These are phyloP conservation scores for Candida maesae DNA, from an alignment of 805 yeast genomes.

Conservation along the genomic window DNA sequence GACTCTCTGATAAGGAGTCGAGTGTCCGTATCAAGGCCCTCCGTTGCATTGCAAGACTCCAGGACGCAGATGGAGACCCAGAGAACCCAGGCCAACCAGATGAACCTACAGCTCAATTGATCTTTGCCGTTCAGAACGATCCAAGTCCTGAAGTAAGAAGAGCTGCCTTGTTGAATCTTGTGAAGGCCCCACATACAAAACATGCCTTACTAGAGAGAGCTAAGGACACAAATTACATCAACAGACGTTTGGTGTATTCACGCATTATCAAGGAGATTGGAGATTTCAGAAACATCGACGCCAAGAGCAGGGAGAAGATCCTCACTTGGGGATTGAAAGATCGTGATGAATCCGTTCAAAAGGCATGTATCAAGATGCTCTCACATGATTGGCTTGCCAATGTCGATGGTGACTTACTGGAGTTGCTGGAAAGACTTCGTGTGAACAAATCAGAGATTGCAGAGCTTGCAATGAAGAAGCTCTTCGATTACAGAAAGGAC, in stretches of 20 bases:
- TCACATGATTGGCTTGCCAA: constrained; percentile 67
- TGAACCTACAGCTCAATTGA: constrained; percentile 44
- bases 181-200: constrained; percentile 48
- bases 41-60: constrained; percentile 73
- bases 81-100: constrained; percentile 37
- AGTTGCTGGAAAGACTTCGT: constrained; percentile 66
- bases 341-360: constrained; percentile 69
- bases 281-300: constrained; percentile 52
- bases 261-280: constrained; percentile 65
- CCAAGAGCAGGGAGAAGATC: constrained; percentile 57
- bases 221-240: constrained; percentile 68
- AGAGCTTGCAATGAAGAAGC: constrained; percentile 57
- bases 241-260: constrained; percentile 70
- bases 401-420: constrained; percentile 66
- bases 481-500: constrained; percentile 62
- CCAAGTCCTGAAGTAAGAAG: constrained; percentile 85
- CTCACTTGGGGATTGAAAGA: constrained; percentile 85
- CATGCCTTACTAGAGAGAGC: constrained; percentile 73
- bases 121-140: constrained; percentile 66
- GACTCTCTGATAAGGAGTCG: constrained; percentile 75
- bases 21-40: constrained; percentile 81
- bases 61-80: constrained; percentile 39
- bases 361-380: constrained; percentile 70
- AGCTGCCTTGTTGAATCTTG: constrained; percentile 72
- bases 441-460: constrained; percentile 68